Evolutionary conservation across 495 filamentous ascomycete species (phyloP), one percentile per base, ranked within the genome.

Genomic region (Thermochaetoides thermophila): DNA sequence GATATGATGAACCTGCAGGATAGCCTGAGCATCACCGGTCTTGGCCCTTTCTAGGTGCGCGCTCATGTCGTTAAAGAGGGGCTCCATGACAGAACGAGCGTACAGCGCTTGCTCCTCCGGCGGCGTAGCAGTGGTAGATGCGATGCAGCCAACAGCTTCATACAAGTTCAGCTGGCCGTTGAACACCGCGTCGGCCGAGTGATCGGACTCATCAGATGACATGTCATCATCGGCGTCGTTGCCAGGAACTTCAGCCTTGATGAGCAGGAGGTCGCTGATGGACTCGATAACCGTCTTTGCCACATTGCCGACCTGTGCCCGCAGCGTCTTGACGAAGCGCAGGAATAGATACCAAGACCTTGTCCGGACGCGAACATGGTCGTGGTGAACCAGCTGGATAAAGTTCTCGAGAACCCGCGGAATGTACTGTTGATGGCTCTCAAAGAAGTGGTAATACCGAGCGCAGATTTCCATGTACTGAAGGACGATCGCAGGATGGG

Each of bases 401-500:
- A 96, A 99, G 46, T 77, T 80, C 42, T 94, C 84, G n/a, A 99
- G 64, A 4, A 84, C 84, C 38, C 70, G 75, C 5, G 81, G 80
- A 27, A 96, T 89, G 29, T 76, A 68, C 1, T 73, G 63, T 2
- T 76, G 67, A 43, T 93, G 79, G 22, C 69, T 64, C 38, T 91
- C 82, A 57, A 99, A 96, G 57, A 94, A 94, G n/a, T 72, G 68
- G 52, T 72, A 76, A 52, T 96, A 96, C 22, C 89, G 78, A 20
- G 93, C 84, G 50, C 84, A 91, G 25, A 93, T 89, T 45, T 96
- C 89, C 91, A 96, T 96, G 45, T 89, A 96, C 54, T 93, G 84
- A 11, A 96, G 65, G 37, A 95, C 76, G 19, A 93, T 82, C 14
- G 84, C 82, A 0, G 91, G 89, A 55, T 96, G 89, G 3, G 78